Evolutionary conservation across 768 basidiomycete species (phyloP), one percentile per base, ranked within the genome.

Genomic region (Ramaria rubella): DNA sequence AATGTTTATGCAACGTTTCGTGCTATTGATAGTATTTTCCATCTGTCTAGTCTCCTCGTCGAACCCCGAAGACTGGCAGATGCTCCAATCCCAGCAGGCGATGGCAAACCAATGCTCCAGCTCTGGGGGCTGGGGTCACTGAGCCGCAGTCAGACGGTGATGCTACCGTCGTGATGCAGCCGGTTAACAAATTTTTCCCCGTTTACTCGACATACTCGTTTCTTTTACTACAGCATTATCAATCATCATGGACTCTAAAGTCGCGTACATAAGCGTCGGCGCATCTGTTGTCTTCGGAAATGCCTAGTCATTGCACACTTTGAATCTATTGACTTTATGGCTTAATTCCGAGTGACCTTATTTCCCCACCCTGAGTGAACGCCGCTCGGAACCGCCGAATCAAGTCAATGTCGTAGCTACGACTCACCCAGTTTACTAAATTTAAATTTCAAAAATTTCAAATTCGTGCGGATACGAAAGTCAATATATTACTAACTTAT

Each of bases 31-130:
- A 60, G 33, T 55, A 57, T 17, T 21, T 43, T 36, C 23, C 56
- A 51, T 50, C 26, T 58, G 43, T 59, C 30, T 51, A 90, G 89
- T 74, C 75, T 91, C 53, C 77, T 90, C 58, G 85, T 93, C 58
- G 90, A 92, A 68, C 90, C 90, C 46, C 86, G 80, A 65, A 88
- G 90, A 59, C 77, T 86, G 8, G 85, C 86, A 36, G 90, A 92
- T 67, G 73, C 75, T 34, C 78, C 82, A 7, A 56, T 49, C 19
- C 24, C 38, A 7, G 33, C 58, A 19, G 45, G 38, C 23, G 52
- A 55, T 26, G 48, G 53, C 23, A 45, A 50, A 40, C 45, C 57
- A 5, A 38, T 50, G 23, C 34, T 59, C 27, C 52, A 49, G 42
- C 27, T 59, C 17, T 54, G 52, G 44, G 40, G 50, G 19, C 53